Base-by-base conservation (phyloP, 495 filamentous ascomycete genomes). In the Beverwykella pulmonaria region DNA sequence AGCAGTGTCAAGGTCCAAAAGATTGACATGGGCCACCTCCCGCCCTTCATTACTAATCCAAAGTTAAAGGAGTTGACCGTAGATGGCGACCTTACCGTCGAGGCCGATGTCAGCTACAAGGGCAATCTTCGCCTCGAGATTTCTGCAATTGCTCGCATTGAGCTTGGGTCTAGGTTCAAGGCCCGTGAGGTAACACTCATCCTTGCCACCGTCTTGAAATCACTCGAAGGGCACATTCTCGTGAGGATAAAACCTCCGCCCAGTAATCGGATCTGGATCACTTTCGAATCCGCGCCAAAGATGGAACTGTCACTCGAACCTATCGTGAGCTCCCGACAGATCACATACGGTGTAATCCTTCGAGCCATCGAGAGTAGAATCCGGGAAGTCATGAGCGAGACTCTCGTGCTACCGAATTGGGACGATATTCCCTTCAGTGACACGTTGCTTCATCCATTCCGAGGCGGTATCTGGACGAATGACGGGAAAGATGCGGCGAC, bases 351-450 rank as follows among this genome's bases (percentile, higher is more conserved):
- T 7, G 84, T 96, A 49, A 93, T 98, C 50, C 83, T 97, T 14
- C 88, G 92, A 53, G 89, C 92, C 53, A 98, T 98, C 63, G 94
- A 98, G 75, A 96, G 89, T 68, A 82, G 93, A 25, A 96, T 98
- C 73, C 87, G 93, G 60, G 92, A 97, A 75, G 91, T 97, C 41
- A 82, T 98, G 56, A 91, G 87, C 1, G 94, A 98, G 77, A 96
- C 92, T 17, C 75, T 97, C 9, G 94, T 98, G n/a, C 79, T 89
- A 50, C 95, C 95, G 0, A 91, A 95, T 72, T 98, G 93, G 91
- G 94, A 98, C 63, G 94, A 98, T 75, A 84, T 88, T 1, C 92
- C 94, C 3, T 98, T 98, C 77, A 87, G 89, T 71, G 85, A 90
- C 67, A 97, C 92, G 5, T 77, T 85, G 34, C 77, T 83, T 48